Evolutionary conservation across 805 yeast species (phyloP).

Genomic region (Metschnikowia hibisci): DNA sequence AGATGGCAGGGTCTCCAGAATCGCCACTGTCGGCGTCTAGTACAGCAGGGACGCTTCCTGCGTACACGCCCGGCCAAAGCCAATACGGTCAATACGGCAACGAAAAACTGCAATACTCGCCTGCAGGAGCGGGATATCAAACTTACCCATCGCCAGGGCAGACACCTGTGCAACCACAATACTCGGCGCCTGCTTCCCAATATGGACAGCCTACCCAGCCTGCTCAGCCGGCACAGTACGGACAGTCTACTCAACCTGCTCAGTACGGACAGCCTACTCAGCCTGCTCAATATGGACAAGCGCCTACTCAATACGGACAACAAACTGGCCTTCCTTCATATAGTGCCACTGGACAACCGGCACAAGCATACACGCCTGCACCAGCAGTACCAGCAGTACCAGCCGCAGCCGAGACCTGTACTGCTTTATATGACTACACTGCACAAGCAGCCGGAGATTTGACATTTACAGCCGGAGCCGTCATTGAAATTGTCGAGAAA

Average conservation of each 20-base stretch:
- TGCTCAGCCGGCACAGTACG: not conserved
- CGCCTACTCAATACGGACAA: conserved; percentile 8
- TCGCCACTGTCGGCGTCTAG: conserved; percentile 23
- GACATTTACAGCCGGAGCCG: conserved; percentile 81
- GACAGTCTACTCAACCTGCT: conserved; percentile 10
- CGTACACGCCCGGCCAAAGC: conserved; percentile 33
- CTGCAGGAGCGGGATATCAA: conserved; percentile 11
- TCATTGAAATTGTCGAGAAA: conserved; percentile 76
- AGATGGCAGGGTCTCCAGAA: conserved; percentile 27
- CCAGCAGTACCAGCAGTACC: conserved; percentile 23
- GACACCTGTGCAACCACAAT: conserved; percentile 16
- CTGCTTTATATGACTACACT: conserved; percentile 85
- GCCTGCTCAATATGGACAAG: conserved; percentile 6
- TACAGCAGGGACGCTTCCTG: conserved; percentile 27
- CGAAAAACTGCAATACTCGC: conserved; percentile 12
- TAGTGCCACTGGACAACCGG: conserved; percentile 11
- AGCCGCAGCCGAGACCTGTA: conserved; percentile 52
- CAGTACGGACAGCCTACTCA: conserved; percentile 24
- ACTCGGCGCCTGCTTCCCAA: conserved; percentile 14
- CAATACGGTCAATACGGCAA: conserved; percentile 15
- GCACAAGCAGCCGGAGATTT: conserved; percentile 95
- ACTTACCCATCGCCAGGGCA: conserved; percentile 11
- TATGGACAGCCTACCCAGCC: conserved; percentile 21
- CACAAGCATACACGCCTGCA: conserved; percentile 4
- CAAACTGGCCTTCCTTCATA: conserved; percentile 15